Evolutionary conservation across 805 yeast genomes (phyloP), one percentile per base, ranked within the genome.

Genomic region (Ascoidea rubescens): DNA sequence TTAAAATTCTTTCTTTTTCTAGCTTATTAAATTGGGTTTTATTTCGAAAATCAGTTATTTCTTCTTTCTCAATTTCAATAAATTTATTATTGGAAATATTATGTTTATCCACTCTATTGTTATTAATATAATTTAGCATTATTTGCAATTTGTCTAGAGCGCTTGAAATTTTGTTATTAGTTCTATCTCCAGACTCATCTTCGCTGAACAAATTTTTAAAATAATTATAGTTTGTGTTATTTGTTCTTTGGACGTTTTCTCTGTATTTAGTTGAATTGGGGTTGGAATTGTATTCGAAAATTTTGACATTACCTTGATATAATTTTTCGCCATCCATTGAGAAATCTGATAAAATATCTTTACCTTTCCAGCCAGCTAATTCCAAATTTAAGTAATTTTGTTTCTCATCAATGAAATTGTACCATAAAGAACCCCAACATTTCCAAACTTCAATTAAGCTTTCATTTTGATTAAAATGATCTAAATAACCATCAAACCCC

Each of bases 401-500:
- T 60, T 83, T 84, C 47, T 71, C 62, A 14, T 69, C 60, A 45
- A 85, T 69, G 31, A 69, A 67, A 64, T 85, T 90, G 65, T 78
- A 86, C 91, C 93, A 85, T 46, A 86, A 62, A 0, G 88, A 77
- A 1, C 95, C 95, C 88, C 91, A 84, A 60, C 89, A 80, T 61
- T 81, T 82, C 90, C 90, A 85, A 21, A 81, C 84, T 64, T 86
- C 95, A 47, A 85, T 79, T 50, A 85, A 67, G 47, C 71, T 75
- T 62, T 84, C 91, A 61, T 77, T 73, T 49, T 75, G 70, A 56
- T 78, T 73, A 58, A 79, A 80, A 57, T 74, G 63, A 4, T 71
- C 68, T n/a, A 83, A 56, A 47, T 72, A 64, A 50, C 71, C 68
- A 0, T 70, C 67, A n/a, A 70, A 59, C 32, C 58, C 57, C 57